Base-by-base conservation (phyloP, 2,329 filamentous ascomycete genomes). In the Xylariaceae sp. region DNA sequence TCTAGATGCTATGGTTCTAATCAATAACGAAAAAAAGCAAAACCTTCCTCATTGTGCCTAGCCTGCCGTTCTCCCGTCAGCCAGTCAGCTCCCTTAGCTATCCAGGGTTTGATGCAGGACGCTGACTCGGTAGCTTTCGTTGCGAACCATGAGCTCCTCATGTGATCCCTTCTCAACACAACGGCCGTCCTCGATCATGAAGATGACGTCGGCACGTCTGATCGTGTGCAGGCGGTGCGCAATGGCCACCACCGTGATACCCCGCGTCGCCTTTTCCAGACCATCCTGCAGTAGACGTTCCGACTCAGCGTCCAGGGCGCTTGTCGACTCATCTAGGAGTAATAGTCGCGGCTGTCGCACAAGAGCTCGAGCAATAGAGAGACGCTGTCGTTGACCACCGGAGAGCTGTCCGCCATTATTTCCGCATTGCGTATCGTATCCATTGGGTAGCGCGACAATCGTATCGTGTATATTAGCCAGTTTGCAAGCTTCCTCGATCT, bases 271-370 rank as follows among this genome's bases (percentile, higher is more conserved):
- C 54, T 72, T 76, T 70, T 89, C 84, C 36, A 91, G 73, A 0
- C 84, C 86, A 21, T 87, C 79, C 50, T 89, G 82, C 20, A 95
- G 79, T 8, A 86, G 72, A 5, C 77, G 75, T 44, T 90, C 87
- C 43, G 82, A 87, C 64, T 86, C 85, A 0, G 83, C 82, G 64
- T 95, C 91, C 2, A 96, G 77, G 3, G 87, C 88, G 35, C 85
- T 89, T 0, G 91, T 95, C 24, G 88, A 88, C 75, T 95, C 91
- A 64, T 96, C 91, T 0, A 95, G 77, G 32, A 96, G 81, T 15
- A 95, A 72, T 1, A 95, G 77, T 40, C 86, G 80, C 0, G 91
- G 91, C 57, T 83, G 80, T 0, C 90, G 81, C 2, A 92, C 80
- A 2, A 93, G 76, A 0, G 90, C 89, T 20, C 91, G 80, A 0